These are phyloP conservation scores for Cercophora samala DNA, from an alignment of 495 filamentous ascomycete genomes.

Conservation along the genomic window DNA sequence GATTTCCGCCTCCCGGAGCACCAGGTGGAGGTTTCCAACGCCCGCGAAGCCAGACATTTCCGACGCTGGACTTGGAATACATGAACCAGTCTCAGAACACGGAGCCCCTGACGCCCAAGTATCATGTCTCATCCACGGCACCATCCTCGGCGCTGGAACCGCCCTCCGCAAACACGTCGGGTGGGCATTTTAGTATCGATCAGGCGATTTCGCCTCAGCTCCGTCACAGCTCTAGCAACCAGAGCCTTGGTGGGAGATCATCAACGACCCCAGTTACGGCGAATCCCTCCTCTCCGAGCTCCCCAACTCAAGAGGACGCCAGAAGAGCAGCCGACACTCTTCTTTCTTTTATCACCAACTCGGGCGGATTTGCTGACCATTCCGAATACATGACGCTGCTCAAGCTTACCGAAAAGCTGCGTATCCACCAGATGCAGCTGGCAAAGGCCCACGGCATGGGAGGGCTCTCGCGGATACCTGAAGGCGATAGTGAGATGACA, in stretches of 20 bases:
- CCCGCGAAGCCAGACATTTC: constrained; percentile 90
- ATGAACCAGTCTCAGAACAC: constrained; percentile 60
- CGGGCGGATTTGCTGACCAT: constrained; percentile 66
- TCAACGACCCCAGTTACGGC: constrained; percentile 40
- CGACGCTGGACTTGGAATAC: constrained; percentile 69
- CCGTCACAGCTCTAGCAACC: constrained; percentile 53
- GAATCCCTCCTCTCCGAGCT: constrained; percentile 50
- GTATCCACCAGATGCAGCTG: constrained; percentile 58
- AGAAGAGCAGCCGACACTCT: constrained; percentile 79
- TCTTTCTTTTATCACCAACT: constrained; percentile 71
- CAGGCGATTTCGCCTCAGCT: constrained; percentile 51
- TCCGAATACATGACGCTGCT: constrained; percentile 81
- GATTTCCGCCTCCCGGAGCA: constrained; percentile 51
- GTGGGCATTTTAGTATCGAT: constrained; percentile 50
- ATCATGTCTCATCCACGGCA: constrained; percentile 52
- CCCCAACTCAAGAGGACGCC: constrained; percentile 88
- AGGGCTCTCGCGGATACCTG: constrained; percentile 64
- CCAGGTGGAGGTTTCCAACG: constrained; percentile 59
- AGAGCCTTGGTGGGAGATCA: constrained; percentile 47
- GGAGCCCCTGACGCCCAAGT: constrained; percentile 65
- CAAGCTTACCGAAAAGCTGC: constrained; percentile 85
- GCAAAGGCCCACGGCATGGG: constrained; percentile 54
- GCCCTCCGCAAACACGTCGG: constrained; percentile 56
- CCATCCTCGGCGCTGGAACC: constrained; percentile 68
- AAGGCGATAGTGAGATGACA: constrained; percentile 55